phyloP scores from a whole-genome alignment of 1,139 yeast genomes.

The Geotrichum citri-aurantii region DNA sequence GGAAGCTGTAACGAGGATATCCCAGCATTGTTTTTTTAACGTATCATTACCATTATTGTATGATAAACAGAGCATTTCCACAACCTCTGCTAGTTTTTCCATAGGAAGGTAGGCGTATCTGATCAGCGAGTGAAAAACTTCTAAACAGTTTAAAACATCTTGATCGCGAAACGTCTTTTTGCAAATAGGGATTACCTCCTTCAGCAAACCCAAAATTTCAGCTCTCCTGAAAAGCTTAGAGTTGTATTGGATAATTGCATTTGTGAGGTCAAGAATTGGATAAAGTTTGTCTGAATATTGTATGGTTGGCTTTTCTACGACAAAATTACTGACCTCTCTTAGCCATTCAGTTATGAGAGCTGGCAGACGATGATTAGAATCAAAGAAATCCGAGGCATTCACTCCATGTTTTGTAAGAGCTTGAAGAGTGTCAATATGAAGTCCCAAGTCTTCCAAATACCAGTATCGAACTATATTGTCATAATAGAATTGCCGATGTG shows the following conservation, averaged over 20 bases:
- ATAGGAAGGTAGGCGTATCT: slow-evolving; percentile 47
- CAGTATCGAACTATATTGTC: slow-evolving; percentile 51
- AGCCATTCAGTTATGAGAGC: slow-evolving; percentile 39
- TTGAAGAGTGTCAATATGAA: slow-evolving; percentile 49
- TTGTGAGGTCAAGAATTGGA: slow-evolving; percentile 39
- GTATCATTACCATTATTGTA: slow-evolving; percentile 33
- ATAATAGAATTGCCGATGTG: slow-evolving; percentile 48
- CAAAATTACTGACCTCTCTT: neutral
- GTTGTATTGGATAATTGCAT: slow-evolving; percentile 47
- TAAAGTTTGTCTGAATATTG: slow-evolving; percentile 35
- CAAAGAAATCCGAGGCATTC: slow-evolving; percentile 53
- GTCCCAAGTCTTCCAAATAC: slow-evolving; percentile 48
- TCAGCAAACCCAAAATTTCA: slow-evolving; percentile 30
- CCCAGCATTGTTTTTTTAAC: slow-evolving; percentile 34
- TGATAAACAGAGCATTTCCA: slow-evolving; percentile 50
- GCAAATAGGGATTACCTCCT: slow-evolving; percentile 40
- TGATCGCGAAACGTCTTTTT: slow-evolving; percentile 40
- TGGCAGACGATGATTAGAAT: slow-evolving; percentile 44
- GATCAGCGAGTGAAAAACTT: slow-evolving; percentile 44
- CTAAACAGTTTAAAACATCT: slow-evolving; percentile 43
- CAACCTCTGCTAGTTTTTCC: slow-evolving; percentile 36
- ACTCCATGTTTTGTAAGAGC: slow-evolving; percentile 56
- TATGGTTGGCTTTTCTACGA: slow-evolving; percentile 21
- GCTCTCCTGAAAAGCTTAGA: slow-evolving; percentile 38
- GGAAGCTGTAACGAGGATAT: slow-evolving; percentile 37